phyloP scores from a whole-genome alignment of 176 grass and related monocot genomes.

The barley (Hordeum vulgare) region MorexV3_pseudomolecules_assembly NC_058520.1:33547474-33547973 shows the following conservation, averaged over 20 bases:
- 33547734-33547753: slow-evolving; percentile 9
- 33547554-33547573: neutral
- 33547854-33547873: slow-evolving; percentile 50
- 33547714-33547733: slow-evolving; percentile 1
- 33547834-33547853: slow-evolving; percentile 44
- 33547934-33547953: slow-evolving; percentile 29
- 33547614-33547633: neutral
- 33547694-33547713: neutral
- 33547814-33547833: slow-evolving; percentile 17
- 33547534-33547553: neutral
- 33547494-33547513: neutral
- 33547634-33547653: slow-evolving; percentile 3
- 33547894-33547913: slow-evolving; percentile 38
- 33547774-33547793: slow-evolving; percentile 46
- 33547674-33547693: neutral
- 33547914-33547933: slow-evolving; percentile 28
- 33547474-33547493: neutral
- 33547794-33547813: slow-evolving; percentile 29
- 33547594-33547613: neutral
- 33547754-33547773: slow-evolving; percentile 33
- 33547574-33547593: neutral
- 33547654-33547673: neutral
- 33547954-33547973: slow-evolving; percentile 4
- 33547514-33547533: neutral
- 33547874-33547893: slow-evolving; percentile 36